Conservation (phyloP, 2,329 filamentous ascomycete species). For the Penicillium sp. region DNA sequence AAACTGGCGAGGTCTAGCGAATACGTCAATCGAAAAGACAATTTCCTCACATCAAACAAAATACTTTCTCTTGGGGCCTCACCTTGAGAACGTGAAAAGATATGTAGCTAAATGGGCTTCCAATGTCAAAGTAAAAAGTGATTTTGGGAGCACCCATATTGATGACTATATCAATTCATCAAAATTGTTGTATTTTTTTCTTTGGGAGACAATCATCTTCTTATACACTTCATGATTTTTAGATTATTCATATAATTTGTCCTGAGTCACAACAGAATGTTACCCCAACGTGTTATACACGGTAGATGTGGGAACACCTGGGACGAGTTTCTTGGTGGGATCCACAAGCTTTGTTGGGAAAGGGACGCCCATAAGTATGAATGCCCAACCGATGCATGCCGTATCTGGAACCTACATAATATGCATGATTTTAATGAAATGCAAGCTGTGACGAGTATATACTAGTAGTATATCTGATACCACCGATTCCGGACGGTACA, state of each 20-base stretch:
- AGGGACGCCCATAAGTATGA: neutral
- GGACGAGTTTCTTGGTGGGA: neutral
- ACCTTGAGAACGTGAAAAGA: slow-evolving; percentile 19
- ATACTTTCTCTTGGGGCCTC: neutral
- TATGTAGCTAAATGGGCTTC: slow-evolving; percentile 22
- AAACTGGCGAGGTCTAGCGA: slow-evolving; percentile 17
- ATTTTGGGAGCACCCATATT: slow-evolving; percentile 14
- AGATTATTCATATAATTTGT: slow-evolving; percentile 8
- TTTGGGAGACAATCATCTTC: neutral
- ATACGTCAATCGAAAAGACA: neutral
- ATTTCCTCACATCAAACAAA: too few species aligned
- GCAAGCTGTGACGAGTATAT: too few species aligned
- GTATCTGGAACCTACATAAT: too few species aligned
- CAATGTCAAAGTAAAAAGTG: slow-evolving; percentile 20
- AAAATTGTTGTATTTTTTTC: neutral
- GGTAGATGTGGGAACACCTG: neutral
- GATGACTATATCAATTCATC: neutral
- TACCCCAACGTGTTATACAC: slow-evolving; percentile 1
- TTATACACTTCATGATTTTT: slow-evolving; percentile 1
- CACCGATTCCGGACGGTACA: too few species aligned
- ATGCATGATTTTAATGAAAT: too few species aligned
- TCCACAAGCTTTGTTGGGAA: neutral
- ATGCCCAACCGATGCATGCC: slow-evolving; percentile 2
- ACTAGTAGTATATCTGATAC: too few species aligned
- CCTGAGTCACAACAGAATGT: neutral